These are phyloP conservation scores for Dryadomyces quercus-mongolicae DNA, from an alignment of 2,329 filamentous ascomycete species.

Conservation along the genomic window DNA sequence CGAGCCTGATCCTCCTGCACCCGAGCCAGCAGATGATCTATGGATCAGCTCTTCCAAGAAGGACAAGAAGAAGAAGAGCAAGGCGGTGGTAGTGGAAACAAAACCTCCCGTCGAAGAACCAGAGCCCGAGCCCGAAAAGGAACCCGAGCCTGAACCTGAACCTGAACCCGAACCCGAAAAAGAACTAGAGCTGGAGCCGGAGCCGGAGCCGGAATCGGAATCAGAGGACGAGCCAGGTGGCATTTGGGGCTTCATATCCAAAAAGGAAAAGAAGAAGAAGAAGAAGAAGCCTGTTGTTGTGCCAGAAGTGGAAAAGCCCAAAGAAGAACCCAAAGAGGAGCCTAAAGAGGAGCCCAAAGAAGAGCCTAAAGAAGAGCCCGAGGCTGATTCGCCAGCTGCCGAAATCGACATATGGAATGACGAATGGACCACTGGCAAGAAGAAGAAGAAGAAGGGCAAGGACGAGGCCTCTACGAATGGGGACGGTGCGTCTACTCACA, in stretches of 20 bases:
- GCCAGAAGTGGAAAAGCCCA: background rate
- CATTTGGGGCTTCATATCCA: constrained; percentile 1
- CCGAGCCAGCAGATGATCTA: background rate
- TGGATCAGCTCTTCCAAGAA: background rate
- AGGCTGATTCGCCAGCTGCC: background rate
- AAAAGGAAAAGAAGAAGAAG: constrained; percentile 9
- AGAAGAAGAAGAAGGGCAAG: constrained; percentile 8
- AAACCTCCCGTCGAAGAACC: background rate
- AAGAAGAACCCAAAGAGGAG: background rate
- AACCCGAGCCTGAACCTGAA: background rate
- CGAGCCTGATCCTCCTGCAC: constrained; percentile 11
- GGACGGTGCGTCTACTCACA: background rate
- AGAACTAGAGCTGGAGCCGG: no score
- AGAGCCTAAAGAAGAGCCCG: constrained; percentile 7
- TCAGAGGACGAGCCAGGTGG: background rate
- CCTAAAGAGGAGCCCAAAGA: constrained; percentile 7
- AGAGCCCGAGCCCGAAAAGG: background rate
- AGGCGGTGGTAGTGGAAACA: background rate
- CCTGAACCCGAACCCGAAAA: background rate
- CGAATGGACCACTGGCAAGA: background rate
- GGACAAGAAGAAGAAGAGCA: constrained; percentile 21
- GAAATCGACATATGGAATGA: background rate
- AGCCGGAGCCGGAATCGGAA: constrained; percentile 2
- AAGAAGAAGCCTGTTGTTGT: background rate
- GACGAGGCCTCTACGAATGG: constrained; percentile 4